phyloP scores from a whole-genome alignment of 148 eudicot species.

The Hydrangea macrophylla region DNA sequence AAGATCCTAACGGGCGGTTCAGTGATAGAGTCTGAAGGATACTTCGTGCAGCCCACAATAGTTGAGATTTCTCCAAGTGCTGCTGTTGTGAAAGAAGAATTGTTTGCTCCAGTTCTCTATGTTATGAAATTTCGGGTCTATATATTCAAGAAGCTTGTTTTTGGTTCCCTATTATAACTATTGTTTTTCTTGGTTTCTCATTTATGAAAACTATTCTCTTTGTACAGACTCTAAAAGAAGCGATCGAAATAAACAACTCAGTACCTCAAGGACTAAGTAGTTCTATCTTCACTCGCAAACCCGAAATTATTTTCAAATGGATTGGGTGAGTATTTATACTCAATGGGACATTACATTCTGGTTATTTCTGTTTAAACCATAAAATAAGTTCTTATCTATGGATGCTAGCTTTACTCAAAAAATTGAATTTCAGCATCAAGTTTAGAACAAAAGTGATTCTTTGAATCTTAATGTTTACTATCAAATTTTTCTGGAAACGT shows the following conservation, averaged over 20 bases:
- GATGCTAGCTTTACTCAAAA: not conserved
- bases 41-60: conserved; percentile 93
- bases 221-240: conserved; percentile 82
- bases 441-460: not conserved
- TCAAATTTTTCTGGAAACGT: not conserved
- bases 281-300: conserved; percentile 83
- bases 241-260: conserved; percentile 87
- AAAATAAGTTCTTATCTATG: not conserved
- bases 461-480: not conserved
- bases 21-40: conserved; percentile 83
- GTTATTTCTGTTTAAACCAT: not conserved
- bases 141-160: not conserved
- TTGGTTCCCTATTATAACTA: too few relatives aligned
- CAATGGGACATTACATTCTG: not conserved
- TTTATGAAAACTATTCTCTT: not conserved
- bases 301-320: conserved; percentile 89
- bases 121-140: conserved; percentile 95
- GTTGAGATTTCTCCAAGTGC: conserved; percentile 82
- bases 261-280: conserved; percentile 98
- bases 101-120: conserved; percentile 93
- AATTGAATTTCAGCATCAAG: not conserved
- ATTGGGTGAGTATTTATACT: conserved; percentile 61
- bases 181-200: not conserved
- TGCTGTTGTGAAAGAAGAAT: conserved; percentile 82
- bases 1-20: conserved; percentile 87